Evolutionary conservation across 2,329 filamentous ascomycete species (phyloP).

Genomic region (Bretziella fagacearum): DNA sequence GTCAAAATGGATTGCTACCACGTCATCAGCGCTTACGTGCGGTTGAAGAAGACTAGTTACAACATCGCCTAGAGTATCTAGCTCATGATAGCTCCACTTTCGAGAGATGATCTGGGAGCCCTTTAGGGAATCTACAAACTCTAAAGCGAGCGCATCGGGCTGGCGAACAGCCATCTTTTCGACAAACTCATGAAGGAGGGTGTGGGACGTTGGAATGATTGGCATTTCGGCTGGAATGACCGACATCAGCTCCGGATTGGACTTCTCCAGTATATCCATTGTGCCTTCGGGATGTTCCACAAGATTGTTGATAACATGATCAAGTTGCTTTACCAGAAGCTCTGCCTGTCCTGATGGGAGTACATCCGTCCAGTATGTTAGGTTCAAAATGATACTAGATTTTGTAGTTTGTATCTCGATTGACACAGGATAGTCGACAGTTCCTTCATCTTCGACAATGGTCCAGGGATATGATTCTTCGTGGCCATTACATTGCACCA

Average conservation of each 20-base stretch:
- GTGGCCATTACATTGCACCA: slow-evolving; percentile 43
- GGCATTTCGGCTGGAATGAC: slow-evolving; percentile 44
- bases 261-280: slow-evolving; percentile 23
- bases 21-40: slow-evolving; percentile 35
- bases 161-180: slow-evolving; percentile 39
- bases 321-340: slow-evolving; percentile 54
- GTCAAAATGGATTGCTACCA: slow-evolving; percentile 64
- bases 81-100: slow-evolving; percentile 56
- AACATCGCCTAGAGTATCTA: slow-evolving; percentile 54
- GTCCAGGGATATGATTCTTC: slow-evolving; percentile 33
- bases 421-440: slow-evolving; percentile 63
- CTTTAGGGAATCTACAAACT: slow-evolving; percentile 50
- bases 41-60: slow-evolving; percentile 48
- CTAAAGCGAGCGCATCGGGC: slow-evolving; percentile 50
- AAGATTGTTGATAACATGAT: slow-evolving; percentile 44
- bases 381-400: slow-evolving; percentile 38
- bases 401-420: slow-evolving; percentile 52
- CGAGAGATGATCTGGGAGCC: slow-evolving; percentile 16
- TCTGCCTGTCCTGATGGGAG: slow-evolving; percentile 52
- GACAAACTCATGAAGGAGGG: slow-evolving; percentile 61
- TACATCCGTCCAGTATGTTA: slow-evolving; percentile 48
- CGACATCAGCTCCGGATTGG: slow-evolving; percentile 36
- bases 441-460: slow-evolving; percentile 46
- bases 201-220: slow-evolving; percentile 38
- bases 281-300: slow-evolving; percentile 30